These are phyloP conservation scores for Cucurbita maxima DNA, from an alignment of 306 rosid species.

Conservation along the genomic window DNA sequence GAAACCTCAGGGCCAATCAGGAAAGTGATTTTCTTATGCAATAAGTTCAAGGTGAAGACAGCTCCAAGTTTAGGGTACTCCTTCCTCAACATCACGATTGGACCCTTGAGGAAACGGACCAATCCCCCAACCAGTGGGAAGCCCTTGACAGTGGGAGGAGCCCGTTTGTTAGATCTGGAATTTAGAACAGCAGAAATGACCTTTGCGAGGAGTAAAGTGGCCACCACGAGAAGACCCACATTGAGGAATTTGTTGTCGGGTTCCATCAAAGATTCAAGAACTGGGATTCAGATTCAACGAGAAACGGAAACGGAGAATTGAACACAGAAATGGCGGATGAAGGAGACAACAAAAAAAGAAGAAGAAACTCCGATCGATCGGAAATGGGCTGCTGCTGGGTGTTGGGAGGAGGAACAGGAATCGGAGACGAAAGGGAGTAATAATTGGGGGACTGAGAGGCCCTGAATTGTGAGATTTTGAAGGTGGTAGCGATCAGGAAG, in stretches of 20 bases:
- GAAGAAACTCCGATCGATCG: no score
- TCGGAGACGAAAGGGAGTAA: no score
- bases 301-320: background rate
- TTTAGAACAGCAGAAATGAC: constrained; percentile 34
- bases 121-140: constrained; percentile 63
- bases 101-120: constrained; percentile 59
- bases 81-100: constrained; percentile 58
- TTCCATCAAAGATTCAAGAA: constrained; percentile 10
- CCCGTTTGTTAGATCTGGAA: constrained; percentile 43
- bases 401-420: no score
- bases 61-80: constrained; percentile 80
- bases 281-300: background rate
- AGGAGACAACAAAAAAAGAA: no score
- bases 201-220: constrained; percentile 46
- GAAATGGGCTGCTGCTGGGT: no score
- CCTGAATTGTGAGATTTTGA: no score
- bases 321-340: background rate
- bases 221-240: constrained; percentile 39
- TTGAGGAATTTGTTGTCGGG: constrained; percentile 27
- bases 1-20: constrained; percentile 92
- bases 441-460: no score
- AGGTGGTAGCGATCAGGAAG: no score
- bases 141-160: constrained; percentile 43
- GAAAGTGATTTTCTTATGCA: constrained; percentile 63
- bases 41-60: constrained; percentile 60